A percentile compares a stretch with the other conserved stretches of the same genome.
phyloP scores from a whole-genome alignment of 2,329 filamentous ascomycete genomes.

The Pezicula rhizophila region DNA sequence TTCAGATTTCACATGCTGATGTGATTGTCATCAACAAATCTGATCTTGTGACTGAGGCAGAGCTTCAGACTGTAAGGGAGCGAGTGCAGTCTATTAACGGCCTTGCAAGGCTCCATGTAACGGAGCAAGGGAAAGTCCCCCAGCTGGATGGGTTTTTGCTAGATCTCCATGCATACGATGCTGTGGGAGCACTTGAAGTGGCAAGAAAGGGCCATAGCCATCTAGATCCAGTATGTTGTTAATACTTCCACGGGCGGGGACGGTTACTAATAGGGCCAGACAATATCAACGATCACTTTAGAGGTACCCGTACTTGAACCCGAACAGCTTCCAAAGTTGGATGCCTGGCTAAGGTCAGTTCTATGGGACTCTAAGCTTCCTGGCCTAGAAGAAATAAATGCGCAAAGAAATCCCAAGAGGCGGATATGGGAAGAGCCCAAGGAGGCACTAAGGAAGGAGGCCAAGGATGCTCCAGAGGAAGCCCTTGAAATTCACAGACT shows the following conservation, averaged over 20 bases:
- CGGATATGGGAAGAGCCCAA: conserved; percentile 23
- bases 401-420: conserved; percentile 8
- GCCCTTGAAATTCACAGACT: conserved; percentile 74
- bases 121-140: conserved; percentile 73
- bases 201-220: conserved; percentile 78
- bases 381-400: neutral
- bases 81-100: conserved; percentile 84
- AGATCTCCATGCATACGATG: conserved; percentile 89
- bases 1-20: conserved; percentile 95
- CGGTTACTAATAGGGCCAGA: conserved; percentile 37
- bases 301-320: conserved; percentile 53
- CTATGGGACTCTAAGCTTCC: conserved; percentile 75
- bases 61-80: conserved; percentile 63
- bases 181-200: conserved; percentile 67
- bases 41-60: conserved; percentile 67
- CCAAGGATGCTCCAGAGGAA: conserved; percentile 27
- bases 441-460: neutral
- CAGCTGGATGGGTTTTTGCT: conserved; percentile 79
- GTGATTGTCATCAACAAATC: conserved; percentile 92
- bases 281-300: conserved; percentile 78
- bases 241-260: neutral
- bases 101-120: conserved; percentile 77
- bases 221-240: conserved; percentile 68
- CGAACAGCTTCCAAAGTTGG: conserved; percentile 56
- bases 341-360: conserved; percentile 75